These are phyloP conservation scores for Parsonsia alboflavescens DNA, from an alignment of 257 asterid species.

Conservation along the genomic window DNA sequence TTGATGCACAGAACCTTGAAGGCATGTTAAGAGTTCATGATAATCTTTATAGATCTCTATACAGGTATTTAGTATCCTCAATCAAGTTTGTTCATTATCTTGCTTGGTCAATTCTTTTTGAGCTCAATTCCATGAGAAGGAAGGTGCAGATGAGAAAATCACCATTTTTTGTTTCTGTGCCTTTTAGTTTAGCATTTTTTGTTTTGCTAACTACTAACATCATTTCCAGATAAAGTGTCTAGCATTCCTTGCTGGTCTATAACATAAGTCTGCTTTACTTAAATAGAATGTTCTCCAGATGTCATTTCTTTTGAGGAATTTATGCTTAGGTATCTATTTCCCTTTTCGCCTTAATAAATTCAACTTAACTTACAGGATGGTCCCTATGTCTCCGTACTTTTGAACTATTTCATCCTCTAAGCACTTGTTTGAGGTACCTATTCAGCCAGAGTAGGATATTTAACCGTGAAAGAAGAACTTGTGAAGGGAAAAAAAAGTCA, in stretches of 20 bases:
- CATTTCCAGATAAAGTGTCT: too few species aligned
- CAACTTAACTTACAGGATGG: neutral
- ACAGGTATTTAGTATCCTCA: constrained; percentile 7
- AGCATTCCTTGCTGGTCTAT: too few species aligned
- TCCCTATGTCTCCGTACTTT: neutral
- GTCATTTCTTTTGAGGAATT: too few species aligned
- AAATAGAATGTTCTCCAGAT: too few species aligned
- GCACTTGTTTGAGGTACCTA: neutral
- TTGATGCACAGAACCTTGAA: neutral
- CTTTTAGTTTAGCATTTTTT: neutral
- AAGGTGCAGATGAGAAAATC: neutral
- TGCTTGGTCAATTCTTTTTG: neutral
- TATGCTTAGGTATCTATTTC: too few species aligned
- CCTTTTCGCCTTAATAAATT: too few species aligned
- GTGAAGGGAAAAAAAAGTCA: too few species aligned
- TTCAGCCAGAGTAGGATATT: neutral
- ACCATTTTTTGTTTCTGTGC: neutral
- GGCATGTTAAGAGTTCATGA: neutral
- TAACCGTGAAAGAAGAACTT: neutral
- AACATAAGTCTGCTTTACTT: too few species aligned
- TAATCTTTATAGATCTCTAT: neutral
- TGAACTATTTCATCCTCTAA: neutral
- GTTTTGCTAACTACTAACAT: too few species aligned
- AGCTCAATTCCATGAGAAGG: neutral
- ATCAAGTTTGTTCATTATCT: neutral